phyloP scores from a whole-genome alignment of 805 yeast species.

The Wickerhamiella parazyma region DNA sequence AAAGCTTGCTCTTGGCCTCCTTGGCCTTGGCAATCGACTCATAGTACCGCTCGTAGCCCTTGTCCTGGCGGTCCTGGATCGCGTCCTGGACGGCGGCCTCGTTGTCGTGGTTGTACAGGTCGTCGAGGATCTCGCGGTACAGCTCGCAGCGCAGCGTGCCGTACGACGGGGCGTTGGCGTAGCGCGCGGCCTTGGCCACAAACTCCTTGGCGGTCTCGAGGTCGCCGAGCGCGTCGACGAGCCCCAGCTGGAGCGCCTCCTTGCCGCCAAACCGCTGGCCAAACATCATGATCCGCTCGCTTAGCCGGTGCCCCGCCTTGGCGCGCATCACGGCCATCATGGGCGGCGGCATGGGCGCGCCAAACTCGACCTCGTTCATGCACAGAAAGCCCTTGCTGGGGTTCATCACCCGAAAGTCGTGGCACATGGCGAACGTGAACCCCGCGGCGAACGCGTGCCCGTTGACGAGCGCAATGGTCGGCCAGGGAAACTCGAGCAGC shows the following conservation, averaged over 20 bases:
- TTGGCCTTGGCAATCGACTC: neutral
- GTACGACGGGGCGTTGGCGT: slow-evolving; percentile 24
- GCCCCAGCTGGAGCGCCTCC: slow-evolving; percentile 78
- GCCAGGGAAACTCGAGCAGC: slow-evolving; percentile 28
- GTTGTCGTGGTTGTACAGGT: slow-evolving; percentile 15
- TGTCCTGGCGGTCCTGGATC: slow-evolving; percentile 11
- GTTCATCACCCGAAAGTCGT: slow-evolving; percentile 30
- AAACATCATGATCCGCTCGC: slow-evolving; percentile 23
- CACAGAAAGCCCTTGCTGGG: slow-evolving; percentile 28
- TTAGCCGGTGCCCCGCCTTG: slow-evolving; percentile 22
- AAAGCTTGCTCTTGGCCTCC: slow-evolving; percentile 1
- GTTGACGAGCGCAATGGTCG: slow-evolving; percentile 28
- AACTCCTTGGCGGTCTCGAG: slow-evolving; percentile 24
- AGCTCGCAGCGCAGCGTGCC: slow-evolving; percentile 23
- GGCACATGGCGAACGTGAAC: slow-evolving; percentile 27
- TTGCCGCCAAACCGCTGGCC: slow-evolving; percentile 34
- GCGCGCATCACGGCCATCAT: slow-evolving; percentile 26
- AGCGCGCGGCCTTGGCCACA: slow-evolving; percentile 16
- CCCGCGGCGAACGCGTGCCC: slow-evolving; percentile 33
- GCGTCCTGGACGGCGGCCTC: slow-evolving; percentile 9
- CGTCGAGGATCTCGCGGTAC: slow-evolving; percentile 20
- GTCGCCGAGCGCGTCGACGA: slow-evolving; percentile 27
- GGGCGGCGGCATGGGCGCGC: slow-evolving; percentile 27
- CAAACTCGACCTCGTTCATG: slow-evolving; percentile 29
- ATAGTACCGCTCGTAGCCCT: neutral